Conservation (phyloP, 2,329 filamentous ascomycete species). For the Aspergillus candidus region DNA sequence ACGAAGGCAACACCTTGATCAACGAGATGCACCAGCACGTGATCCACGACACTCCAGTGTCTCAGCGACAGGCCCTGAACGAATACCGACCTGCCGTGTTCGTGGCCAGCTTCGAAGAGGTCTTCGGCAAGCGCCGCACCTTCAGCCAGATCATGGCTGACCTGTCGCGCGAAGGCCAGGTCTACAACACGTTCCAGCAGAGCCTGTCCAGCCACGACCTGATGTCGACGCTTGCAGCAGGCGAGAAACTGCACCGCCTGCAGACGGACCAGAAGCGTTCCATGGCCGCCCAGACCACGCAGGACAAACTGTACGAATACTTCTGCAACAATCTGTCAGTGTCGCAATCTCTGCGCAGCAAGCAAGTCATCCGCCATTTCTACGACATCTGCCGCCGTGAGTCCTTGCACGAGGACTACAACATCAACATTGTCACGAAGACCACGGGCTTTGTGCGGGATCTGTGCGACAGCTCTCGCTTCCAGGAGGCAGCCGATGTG, state of each 20-base stretch:
- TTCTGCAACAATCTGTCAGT: constrained; percentile 31
- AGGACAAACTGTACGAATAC: constrained; percentile 32
- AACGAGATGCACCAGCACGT: constrained; percentile 47
- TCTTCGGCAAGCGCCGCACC: constrained; percentile 31
- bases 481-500: constrained; percentile 30
- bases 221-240: constrained; percentile 26
- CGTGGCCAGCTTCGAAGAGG: constrained; percentile 41
- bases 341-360: constrained; percentile 17
- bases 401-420: constrained; percentile 24
- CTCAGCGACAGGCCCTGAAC: constrained; percentile 21
- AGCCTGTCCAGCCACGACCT: constrained; percentile 29
- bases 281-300: constrained; percentile 24
- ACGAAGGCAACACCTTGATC: constrained; percentile 39
- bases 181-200: constrained; percentile 37
- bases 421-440: constrained; percentile 25
- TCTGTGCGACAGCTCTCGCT: constrained; percentile 24
- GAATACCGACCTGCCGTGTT: constrained; percentile 40
- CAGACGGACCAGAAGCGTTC: constrained; percentile 28
- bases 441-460: constrained; percentile 24
- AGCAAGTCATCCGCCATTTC: constrained; percentile 27
- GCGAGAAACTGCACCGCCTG: constrained; percentile 25
- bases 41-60: constrained; percentile 39
- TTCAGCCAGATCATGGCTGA: constrained; percentile 40
- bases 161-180: constrained; percentile 37
- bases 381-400: constrained; percentile 30